These are phyloP conservation scores for Jacaranda mimosifolia DNA, from an alignment of 257 asterid species.

Conservation along the genomic window DNA sequence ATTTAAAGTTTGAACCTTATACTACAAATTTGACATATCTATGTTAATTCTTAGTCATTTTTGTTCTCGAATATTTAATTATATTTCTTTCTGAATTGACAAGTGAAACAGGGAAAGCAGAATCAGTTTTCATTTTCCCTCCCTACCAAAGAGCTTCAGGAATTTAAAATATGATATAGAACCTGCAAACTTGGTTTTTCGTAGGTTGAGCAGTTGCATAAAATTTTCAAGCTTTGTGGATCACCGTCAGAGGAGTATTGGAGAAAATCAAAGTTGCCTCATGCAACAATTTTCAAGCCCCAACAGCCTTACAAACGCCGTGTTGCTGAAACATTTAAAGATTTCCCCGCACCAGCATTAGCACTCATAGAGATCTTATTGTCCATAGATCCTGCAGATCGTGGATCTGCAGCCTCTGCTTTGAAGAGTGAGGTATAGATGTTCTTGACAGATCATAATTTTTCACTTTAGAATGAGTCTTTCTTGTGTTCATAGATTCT, in stretches of 20 bases:
- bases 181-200: slow-evolving; percentile 27
- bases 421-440: slow-evolving; percentile 81
- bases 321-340: slow-evolving; percentile 86
- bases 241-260: slow-evolving; percentile 98
- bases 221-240: slow-evolving; percentile 97
- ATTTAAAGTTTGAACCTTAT: neutral
- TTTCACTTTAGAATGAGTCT: slow-evolving; percentile 16
- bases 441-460: slow-evolving; percentile 5
- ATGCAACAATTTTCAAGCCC: slow-evolving; percentile 96
- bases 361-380: slow-evolving; percentile 80
- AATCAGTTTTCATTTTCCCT: neutral
- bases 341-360: slow-evolving; percentile 84
- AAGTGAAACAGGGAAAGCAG: slow-evolving; percentile 5
- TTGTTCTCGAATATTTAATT: neutral
- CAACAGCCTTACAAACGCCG: slow-evolving; percentile 90
- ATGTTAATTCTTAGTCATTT: neutral
- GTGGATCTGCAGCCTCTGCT: slow-evolving; percentile 92
- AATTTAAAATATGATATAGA: neutral
- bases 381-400: slow-evolving; percentile 87
- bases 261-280: slow-evolving; percentile 93
- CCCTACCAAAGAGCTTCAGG: neutral
- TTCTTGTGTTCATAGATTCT: slow-evolving; percentile 3
- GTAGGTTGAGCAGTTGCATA: slow-evolving; percentile 97
- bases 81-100: slow-evolving; percentile 15
- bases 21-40: neutral